phyloP scores from a whole-genome alignment of 2,329 filamentous ascomycete species.

The Dissoconium aciculare region DNA sequence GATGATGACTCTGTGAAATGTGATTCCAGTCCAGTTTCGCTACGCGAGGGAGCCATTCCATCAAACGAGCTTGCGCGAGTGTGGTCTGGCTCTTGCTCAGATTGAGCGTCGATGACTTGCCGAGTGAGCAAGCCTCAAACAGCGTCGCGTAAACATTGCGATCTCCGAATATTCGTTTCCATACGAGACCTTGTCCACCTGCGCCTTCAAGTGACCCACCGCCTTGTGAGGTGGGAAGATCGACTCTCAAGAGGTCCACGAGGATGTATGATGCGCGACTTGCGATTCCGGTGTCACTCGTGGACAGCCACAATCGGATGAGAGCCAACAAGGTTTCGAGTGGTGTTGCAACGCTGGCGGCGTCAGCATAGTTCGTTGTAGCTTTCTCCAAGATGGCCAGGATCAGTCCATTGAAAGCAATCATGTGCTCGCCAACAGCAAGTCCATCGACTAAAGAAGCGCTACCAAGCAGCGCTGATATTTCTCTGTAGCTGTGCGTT shows the following conservation, averaged over 20 bases:
- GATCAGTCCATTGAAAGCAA: slow-evolving; percentile 40
- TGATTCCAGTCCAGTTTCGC: slow-evolving; percentile 41
- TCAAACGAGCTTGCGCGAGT: slow-evolving; percentile 44
- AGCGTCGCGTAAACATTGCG: slow-evolving; percentile 42
- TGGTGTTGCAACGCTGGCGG: slow-evolving; percentile 43
- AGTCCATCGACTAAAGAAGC: slow-evolving; percentile 41
- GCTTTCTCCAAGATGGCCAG: slow-evolving; percentile 44
- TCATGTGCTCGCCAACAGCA: slow-evolving; percentile 28
- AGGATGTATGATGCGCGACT: slow-evolving; percentile 40
- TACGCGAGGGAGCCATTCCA: slow-evolving; percentile 42
- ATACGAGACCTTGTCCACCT: slow-evolving; percentile 41
- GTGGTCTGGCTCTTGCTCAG: slow-evolving; percentile 40
- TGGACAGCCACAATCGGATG: slow-evolving; percentile 44
- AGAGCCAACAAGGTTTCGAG: slow-evolving; percentile 40
- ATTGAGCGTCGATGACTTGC: slow-evolving; percentile 22
- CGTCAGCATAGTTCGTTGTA: slow-evolving; percentile 35
- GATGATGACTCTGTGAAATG: slow-evolving; percentile 36
- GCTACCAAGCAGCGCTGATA: slow-evolving; percentile 23
- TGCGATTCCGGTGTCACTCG: slow-evolving; percentile 40
- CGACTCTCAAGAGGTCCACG: slow-evolving; percentile 37
- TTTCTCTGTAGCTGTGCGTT: slow-evolving; percentile 36
- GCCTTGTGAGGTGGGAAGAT: slow-evolving; percentile 24
- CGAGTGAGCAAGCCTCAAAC: slow-evolving; percentile 40
- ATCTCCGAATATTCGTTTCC: slow-evolving; percentile 48
- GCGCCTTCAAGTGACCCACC: slow-evolving; percentile 11